These are phyloP conservation scores for Kazachstania psychrophila DNA, from an alignment of 805 yeast genomes.

Conservation along the genomic window DNA sequence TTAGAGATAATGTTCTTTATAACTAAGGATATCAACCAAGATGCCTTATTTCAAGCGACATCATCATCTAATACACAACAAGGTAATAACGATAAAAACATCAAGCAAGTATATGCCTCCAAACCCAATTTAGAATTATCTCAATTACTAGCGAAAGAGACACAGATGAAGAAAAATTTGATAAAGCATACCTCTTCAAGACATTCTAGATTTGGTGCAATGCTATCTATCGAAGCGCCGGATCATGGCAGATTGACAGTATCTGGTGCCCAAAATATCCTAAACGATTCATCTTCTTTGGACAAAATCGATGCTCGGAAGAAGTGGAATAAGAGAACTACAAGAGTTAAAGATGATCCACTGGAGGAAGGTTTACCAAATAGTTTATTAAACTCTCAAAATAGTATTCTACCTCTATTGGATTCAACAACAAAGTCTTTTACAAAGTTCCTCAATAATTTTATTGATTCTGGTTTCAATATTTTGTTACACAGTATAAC, in stretches of 20 bases:
- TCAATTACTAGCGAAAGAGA: constrained; percentile 53
- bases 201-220: constrained; percentile 87
- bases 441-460: constrained; percentile 42
- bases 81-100: not conserved
- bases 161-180: constrained; percentile 40
- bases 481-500: constrained; percentile 49
- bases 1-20: constrained; percentile 63
- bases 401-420: constrained; percentile 26
- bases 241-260: constrained; percentile 53
- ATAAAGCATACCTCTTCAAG: constrained; percentile 52
- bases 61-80: not conserved
- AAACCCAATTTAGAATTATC: constrained; percentile 36
- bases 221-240: constrained; percentile 59
- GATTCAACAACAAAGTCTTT: constrained; percentile 28
- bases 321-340: constrained; percentile 45
- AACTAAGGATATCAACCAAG: constrained; percentile 45
- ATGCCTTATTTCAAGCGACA: constrained; percentile 8
- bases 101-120: constrained; percentile 10
- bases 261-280: constrained; percentile 61
- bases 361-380: constrained; percentile 28
- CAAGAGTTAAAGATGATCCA: constrained; percentile 24
- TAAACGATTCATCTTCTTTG: constrained; percentile 44
- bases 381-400: constrained; percentile 18
- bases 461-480: constrained; percentile 69
- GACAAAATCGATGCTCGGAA: constrained; percentile 59